These are phyloP conservation scores for Candida verbasci DNA, from an alignment of 805 yeast genomes.

Conservation along the genomic window DNA sequence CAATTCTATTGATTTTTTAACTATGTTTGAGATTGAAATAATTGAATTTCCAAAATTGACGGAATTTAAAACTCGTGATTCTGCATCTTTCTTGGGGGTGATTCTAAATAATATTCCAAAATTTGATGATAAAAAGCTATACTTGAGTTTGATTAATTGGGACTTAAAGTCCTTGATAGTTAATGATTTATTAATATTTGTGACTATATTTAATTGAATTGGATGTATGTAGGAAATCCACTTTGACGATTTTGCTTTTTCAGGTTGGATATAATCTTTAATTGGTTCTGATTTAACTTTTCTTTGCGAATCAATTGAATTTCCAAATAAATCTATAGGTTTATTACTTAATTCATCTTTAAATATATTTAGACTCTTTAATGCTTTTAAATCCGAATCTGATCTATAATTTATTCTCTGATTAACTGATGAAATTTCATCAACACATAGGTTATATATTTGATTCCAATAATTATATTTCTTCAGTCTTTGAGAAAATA, in stretches of 20 bases:
- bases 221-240: neutral
- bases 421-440: constrained; percentile 48
- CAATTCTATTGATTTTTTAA: constrained; percentile 59
- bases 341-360: constrained; percentile 13
- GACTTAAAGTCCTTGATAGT: neutral
- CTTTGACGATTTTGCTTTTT: neutral
- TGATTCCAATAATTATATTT: constrained; percentile 52
- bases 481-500: constrained; percentile 48
- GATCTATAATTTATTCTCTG: constrained; percentile 35
- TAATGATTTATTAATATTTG: neutral
- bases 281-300: neutral
- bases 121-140: constrained; percentile 25
- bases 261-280: constrained; percentile 2
- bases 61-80: constrained; percentile 56
- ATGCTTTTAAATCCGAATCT: constrained; percentile 24
- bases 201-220: neutral
- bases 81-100: constrained; percentile 50
- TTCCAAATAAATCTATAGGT: constrained; percentile 31
- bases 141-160: neutral
- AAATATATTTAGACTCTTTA: constrained; percentile 15
- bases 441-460: constrained; percentile 56
- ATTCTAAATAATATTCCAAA: constrained; percentile 33
- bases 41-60: constrained; percentile 58
- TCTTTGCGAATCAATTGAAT: constrained; percentile 17
- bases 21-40: constrained; percentile 53